phyloP scores from a whole-genome alignment of 345 rosid species.

The Pugionium cornutum region DNA sequence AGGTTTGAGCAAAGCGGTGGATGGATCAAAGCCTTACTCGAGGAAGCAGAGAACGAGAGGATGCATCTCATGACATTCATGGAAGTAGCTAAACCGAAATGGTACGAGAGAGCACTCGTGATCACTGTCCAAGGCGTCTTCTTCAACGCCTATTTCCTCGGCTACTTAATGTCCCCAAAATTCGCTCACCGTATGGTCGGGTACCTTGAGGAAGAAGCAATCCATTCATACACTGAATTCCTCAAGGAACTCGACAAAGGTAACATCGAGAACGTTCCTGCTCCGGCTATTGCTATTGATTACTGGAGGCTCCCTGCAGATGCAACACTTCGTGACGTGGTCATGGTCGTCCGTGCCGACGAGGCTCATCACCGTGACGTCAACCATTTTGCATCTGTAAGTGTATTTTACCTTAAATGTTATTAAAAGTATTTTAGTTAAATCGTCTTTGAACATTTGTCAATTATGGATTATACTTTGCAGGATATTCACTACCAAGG shows the following conservation, averaged over 20 bases:
- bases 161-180: constrained; percentile 67
- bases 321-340: constrained; percentile 70
- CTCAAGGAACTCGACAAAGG: constrained; percentile 81
- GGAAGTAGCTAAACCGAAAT: constrained; percentile 68
- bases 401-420: neutral
- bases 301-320: constrained; percentile 69
- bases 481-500: constrained; percentile 77
- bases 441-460: too few relatives aligned
- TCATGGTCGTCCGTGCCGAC: constrained; percentile 65
- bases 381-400: constrained; percentile 81
- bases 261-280: constrained; percentile 71
- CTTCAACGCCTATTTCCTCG: constrained; percentile 77
- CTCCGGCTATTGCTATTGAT: constrained; percentile 77
- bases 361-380: constrained; percentile 90
- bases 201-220: constrained; percentile 85
- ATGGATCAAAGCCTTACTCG: constrained; percentile 74
- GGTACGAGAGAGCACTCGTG: constrained; percentile 81
- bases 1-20: constrained; percentile 82
- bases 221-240: constrained; percentile 77
- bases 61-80: constrained; percentile 93
- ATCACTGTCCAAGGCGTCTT: constrained; percentile 71
- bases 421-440: too few relatives aligned
- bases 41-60: constrained; percentile 87
- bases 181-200: constrained; percentile 83
- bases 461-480: too few relatives aligned